These are phyloP conservation scores for Tolypocladium ophioglossoides DNA, from an alignment of 2,329 filamentous ascomycete species.

Conservation along the genomic window DNA sequence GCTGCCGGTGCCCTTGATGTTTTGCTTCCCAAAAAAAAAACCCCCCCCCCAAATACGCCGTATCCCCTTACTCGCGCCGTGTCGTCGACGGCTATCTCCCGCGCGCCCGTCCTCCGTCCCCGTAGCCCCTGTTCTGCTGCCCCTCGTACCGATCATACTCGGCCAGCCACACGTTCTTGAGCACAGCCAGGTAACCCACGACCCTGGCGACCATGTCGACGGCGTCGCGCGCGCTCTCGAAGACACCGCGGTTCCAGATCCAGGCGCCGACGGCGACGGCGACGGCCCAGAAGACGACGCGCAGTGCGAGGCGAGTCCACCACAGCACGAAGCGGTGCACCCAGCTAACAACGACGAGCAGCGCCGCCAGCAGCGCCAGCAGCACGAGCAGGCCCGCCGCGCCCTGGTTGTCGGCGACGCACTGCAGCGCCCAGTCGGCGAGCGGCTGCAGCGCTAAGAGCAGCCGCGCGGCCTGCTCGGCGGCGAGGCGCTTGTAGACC, in stretches of 20 bases:
- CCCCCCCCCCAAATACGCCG: too few relatives aligned
- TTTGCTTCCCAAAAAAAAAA: neutral
- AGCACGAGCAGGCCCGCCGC: slow-evolving; percentile 20
- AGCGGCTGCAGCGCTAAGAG: slow-evolving; percentile 26
- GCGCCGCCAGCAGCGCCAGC: slow-evolving; percentile 30
- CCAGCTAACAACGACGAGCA: slow-evolving; percentile 60
- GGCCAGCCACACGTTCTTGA: slow-evolving; percentile 43
- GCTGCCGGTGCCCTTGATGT: neutral
- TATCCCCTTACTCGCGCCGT: neutral
- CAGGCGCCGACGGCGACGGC: slow-evolving; percentile 43
- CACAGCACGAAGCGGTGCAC: slow-evolving; percentile 63
- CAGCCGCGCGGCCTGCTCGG: slow-evolving; percentile 16
- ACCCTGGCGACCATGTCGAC: slow-evolving; percentile 31
- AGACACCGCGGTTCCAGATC: slow-evolving; percentile 55
- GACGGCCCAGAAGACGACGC: slow-evolving; percentile 53
- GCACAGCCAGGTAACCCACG: slow-evolving; percentile 33
- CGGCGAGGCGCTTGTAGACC: slow-evolving; percentile 23
- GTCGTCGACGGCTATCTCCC: neutral
- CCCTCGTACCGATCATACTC: slow-evolving; percentile 50
- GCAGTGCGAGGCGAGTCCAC: slow-evolving; percentile 59
- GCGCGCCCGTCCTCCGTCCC: neutral
- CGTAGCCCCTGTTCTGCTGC: slow-evolving; percentile 19
- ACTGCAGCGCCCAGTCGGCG: slow-evolving; percentile 25
- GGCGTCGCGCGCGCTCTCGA: slow-evolving; percentile 51
- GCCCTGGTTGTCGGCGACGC: slow-evolving; percentile 24